phyloP scores from a whole-genome alignment of 257 asterid species.

The Striga asiatica region DNA sequence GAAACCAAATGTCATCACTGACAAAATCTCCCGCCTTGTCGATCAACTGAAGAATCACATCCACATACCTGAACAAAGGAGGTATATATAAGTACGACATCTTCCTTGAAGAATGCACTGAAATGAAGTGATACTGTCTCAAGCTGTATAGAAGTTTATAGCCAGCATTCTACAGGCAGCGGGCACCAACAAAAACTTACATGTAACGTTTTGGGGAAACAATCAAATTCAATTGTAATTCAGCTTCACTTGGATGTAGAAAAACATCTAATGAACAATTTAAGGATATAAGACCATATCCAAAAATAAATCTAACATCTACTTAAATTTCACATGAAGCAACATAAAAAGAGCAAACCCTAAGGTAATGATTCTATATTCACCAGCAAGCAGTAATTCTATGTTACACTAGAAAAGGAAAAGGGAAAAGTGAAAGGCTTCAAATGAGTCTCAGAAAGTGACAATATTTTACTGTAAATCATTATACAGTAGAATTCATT shows the following conservation, averaged over 20 bases:
- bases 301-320: background rate
- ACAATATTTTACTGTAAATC: background rate
- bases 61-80: slow-evolving; percentile 65
- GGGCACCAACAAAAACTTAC: background rate
- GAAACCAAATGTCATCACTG: slow-evolving; percentile 97
- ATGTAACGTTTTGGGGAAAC: background rate
- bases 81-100: background rate
- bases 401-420: background rate
- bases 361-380: slow-evolving; percentile 2
- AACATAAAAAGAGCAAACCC: background rate
- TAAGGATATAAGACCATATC: background rate
- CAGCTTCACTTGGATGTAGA: slow-evolving; percentile 4
- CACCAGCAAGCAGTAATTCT: background rate
- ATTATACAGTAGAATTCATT: background rate
- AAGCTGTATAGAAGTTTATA: background rate
- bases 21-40: slow-evolving; percentile 98
- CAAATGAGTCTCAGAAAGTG: slow-evolving; percentile 7
- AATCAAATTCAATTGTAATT: background rate
- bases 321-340: background rate
- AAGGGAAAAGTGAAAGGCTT: slow-evolving; percentile 1
- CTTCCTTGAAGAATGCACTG: slow-evolving; percentile 5
- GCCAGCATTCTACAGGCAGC: background rate
- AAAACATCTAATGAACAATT: background rate
- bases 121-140: background rate
- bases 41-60: slow-evolving; percentile 93